Evolutionary conservation across 345 rosid species (phyloP).

Genomic region (Ceriops tagal): DNA sequence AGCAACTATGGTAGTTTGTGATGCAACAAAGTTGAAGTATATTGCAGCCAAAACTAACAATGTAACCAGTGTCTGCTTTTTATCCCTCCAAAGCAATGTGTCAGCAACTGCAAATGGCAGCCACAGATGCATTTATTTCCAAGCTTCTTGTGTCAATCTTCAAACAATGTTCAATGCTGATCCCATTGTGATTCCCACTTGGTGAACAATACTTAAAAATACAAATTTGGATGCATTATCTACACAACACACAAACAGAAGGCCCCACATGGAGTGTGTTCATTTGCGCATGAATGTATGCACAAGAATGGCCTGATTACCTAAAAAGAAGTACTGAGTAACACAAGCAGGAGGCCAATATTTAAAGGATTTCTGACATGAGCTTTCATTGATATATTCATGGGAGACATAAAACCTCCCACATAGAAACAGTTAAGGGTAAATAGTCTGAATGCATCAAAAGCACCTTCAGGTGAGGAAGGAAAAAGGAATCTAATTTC

Average conservation of each 20-base stretch:
- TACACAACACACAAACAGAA: neutral
- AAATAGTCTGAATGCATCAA: too few relatives aligned
- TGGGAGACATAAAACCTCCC: neutral
- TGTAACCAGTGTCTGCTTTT: constrained; percentile 47
- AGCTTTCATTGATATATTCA: too few relatives aligned
- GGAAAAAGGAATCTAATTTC: neutral
- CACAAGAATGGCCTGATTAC: neutral
- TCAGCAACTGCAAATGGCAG: constrained; percentile 70
- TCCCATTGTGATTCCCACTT: neutral
- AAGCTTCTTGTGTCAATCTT: neutral
- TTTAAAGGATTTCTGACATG: neutral
- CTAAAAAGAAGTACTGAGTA: neutral
- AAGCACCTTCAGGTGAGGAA: neutral
- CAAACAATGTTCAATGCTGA: neutral
- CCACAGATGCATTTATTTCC: constrained; percentile 11
- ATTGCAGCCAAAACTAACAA: constrained; percentile 52
- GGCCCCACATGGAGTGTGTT: too few relatives aligned
- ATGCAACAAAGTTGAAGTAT: constrained; percentile 66
- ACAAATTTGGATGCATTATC: neutral
- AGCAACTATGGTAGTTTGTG: constrained; percentile 54
- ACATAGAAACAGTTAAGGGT: too few relatives aligned
- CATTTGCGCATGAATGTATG: too few relatives aligned
- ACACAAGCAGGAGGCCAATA: neutral
- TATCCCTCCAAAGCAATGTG: constrained; percentile 84
- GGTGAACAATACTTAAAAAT: neutral